Base-by-base conservation (phyloP, 2,329 filamentous ascomycete species). In the Fusarium dlaminii region DNA sequence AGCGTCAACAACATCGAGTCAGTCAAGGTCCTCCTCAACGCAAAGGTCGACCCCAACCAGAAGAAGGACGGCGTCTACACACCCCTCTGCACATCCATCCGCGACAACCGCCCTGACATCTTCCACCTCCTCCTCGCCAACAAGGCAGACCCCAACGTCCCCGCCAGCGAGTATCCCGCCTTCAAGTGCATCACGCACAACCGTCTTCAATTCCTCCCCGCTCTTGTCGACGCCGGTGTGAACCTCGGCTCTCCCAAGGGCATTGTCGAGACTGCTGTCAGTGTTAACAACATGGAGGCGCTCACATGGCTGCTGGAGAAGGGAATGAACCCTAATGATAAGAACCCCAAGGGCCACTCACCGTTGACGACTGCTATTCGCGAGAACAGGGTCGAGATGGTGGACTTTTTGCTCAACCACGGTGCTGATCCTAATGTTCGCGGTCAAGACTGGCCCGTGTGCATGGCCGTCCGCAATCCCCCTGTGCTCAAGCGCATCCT, bases 101-200 rank as follows among this genome's bases (percentile, higher is more conserved):
- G 91, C 29, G 91, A 93, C 80, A 88, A 93, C 78, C 86, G 88
- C 54, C 79, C 83, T 29, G 89, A 92, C 20, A 89, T 93, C 42
- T 86, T 93, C 56, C 83, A 87, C 20, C 86, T 92, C 18, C 85
- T 93, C 8, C 82, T 90, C 22, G 79, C 80, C 55, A 86, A 86
- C 73, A 87, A 88, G 8, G 91, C 91, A 1, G 87, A 92, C 70
- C 89, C 90, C 20, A 93, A 93, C 74, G 79, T 90, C 0, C 86
- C 86, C 12, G 90, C 90, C 2, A 86, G 88, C 51, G 91, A 93
- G 77, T 92, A 91, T 75, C 91, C 91, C 1, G 84, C 87, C 9
- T 92, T 90, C 85, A 92, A 93, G 79, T 92, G 90, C 69, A 87
- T 93, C 30, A 92, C 90, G 0, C 91, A 93, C 78, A 87, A 90